Base-by-base conservation (phyloP, 1,284 basidiomycete genomes). In the Meira miltonrushii region DNA sequence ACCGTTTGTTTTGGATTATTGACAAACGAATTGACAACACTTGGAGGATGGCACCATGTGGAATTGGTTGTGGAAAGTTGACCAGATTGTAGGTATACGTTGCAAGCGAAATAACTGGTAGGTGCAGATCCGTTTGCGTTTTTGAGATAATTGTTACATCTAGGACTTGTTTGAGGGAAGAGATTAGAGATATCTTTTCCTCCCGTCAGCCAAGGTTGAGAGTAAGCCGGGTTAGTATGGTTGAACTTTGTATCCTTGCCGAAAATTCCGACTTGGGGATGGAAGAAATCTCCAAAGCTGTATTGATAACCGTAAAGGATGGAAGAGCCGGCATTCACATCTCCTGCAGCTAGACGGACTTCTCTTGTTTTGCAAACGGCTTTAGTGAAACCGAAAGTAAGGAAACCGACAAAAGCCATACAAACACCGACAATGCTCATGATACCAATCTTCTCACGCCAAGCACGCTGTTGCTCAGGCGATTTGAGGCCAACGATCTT, bases 361-460 rank as follows among this genome's bases (percentile, higher is more conserved):
- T 87, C 83, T 19, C 90, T 88, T 46, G 82, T 87, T 40, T 92
- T 90, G 79, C 94, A 98, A 39, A 98, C 93, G 54, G 87, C 68
- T 61, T 92, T 85, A 3, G 93, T 97, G 82, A 99, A 99, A n/a
- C 95, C 94, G 80, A 99, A 99, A 1, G 94, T 98, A 77, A 99
- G 83, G 85, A 92, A 98, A 79, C 93, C 94, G 76, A 99, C 95
- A 50, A 83, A 84, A 21, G 88, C 88, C 94, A 98, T 97, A 67
- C 92, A 84, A 19, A 79, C 8, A 15, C 85, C 77, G 70, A 95
- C 90, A 79, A 97, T 84, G 65, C 83, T 82, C 59, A 99, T 82
- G 37, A 99, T 84, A 39, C 94, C 94, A 80, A 97, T 93, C 83
- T 99, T 99, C 81, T 98, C 94, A 64, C 95, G 84, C 90, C 93